These are phyloP conservation scores for Aspergillus ibericus DNA, from an alignment of 2,329 filamentous ascomycete species.

Conservation along the genomic window DNA sequence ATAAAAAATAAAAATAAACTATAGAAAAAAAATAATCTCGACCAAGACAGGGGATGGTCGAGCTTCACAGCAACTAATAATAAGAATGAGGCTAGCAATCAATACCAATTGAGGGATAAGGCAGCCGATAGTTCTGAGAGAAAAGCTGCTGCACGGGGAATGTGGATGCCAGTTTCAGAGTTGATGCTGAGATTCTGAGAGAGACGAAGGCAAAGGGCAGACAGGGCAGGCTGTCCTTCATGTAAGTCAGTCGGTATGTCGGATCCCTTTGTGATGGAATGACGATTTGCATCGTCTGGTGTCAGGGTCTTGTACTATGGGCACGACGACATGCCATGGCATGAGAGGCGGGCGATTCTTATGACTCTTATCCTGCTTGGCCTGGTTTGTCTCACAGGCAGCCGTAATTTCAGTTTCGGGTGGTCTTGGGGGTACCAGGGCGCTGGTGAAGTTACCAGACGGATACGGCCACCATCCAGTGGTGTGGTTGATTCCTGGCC, in stretches of 20 bases:
- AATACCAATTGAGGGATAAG: conserved; percentile 2
- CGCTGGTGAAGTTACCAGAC: neutral
- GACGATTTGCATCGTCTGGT: neutral
- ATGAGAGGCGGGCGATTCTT: neutral
- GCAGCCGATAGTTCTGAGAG: conserved; percentile 6
- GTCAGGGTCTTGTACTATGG: neutral
- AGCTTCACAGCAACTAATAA: conserved; percentile 2
- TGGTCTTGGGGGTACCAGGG: neutral
- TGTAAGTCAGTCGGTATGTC: conserved; percentile 1
- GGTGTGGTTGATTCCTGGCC: neutral
- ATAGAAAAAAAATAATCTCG: neutral
- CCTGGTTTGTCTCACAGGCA: neutral
- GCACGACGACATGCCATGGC: neutral
- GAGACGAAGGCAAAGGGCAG: neutral
- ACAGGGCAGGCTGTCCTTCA: neutral
- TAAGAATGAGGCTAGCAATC: conserved; percentile 6
- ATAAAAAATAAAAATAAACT: conserved; percentile 2
- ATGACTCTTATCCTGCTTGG: neutral
- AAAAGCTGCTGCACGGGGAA: conserved; percentile 7
- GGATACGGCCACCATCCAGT: neutral
- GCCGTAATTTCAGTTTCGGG: conserved; percentile 1
- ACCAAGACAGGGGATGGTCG: neutral
- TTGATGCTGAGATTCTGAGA: conserved; percentile 1
- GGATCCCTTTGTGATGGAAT: neutral
- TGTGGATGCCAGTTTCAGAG: conserved; percentile 4